Evolutionary conservation across 1,139 yeast species (phyloP).

Genomic region (Candida tropicalis): DNA sequence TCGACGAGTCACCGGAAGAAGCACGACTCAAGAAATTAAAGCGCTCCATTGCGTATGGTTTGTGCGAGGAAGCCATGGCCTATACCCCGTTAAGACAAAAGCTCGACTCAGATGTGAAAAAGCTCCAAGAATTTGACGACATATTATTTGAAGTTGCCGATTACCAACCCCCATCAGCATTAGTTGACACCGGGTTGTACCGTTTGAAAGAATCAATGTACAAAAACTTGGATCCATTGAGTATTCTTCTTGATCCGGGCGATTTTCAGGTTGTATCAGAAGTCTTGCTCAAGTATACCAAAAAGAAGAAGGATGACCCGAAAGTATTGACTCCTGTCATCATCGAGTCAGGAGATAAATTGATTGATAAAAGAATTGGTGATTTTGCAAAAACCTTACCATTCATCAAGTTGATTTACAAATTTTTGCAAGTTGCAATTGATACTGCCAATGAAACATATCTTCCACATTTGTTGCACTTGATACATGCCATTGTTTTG

Average conservation of each 20-base stretch:
- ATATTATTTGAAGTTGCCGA: slow-evolving; percentile 43
- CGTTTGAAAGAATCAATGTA: slow-evolving; percentile 46
- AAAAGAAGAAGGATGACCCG: slow-evolving; percentile 35
- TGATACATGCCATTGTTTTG: slow-evolving; percentile 62
- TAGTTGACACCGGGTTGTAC: slow-evolving; percentile 44
- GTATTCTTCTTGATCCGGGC: slow-evolving; percentile 37
- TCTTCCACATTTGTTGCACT: slow-evolving; percentile 62
- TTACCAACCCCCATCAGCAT: slow-evolving; percentile 43
- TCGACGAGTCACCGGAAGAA: slow-evolving; percentile 25
- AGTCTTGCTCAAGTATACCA: slow-evolving; percentile 28
- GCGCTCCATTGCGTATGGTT: slow-evolving; percentile 45
- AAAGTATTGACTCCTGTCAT: slow-evolving; percentile 41
- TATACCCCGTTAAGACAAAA: slow-evolving; percentile 50
- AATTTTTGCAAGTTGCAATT: slow-evolving; percentile 54
- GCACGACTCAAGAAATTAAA: slow-evolving; percentile 28
- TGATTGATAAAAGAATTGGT: slow-evolving; percentile 45
- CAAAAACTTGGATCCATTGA: slow-evolving; percentile 40
- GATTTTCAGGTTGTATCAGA: slow-evolving; percentile 39
- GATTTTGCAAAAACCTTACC: slow-evolving; percentile 51
- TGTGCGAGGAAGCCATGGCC: slow-evolving; percentile 56
- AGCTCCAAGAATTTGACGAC: slow-evolving; percentile 39
- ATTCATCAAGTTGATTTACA: slow-evolving; percentile 61
- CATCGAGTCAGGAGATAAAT: slow-evolving; percentile 38
- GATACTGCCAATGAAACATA: slow-evolving; percentile 54
- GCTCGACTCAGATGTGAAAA: slow-evolving; percentile 38